Base-by-base conservation (phyloP, 805 yeast species). In the Lachancea lanzarotensis region DNA sequence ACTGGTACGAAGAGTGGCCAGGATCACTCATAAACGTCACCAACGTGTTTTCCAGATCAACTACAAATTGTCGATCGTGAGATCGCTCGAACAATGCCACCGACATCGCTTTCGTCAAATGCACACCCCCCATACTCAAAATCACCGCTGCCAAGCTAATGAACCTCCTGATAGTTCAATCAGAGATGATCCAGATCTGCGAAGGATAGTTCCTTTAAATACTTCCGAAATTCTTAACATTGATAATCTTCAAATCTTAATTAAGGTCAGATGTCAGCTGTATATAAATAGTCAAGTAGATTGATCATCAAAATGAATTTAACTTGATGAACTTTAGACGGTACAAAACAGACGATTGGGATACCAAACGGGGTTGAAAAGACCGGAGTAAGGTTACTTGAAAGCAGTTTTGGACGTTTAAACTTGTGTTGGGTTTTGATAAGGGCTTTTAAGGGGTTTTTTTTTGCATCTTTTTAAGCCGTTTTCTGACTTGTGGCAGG, bases 41-140 rank as follows among this genome's bases (percentile, higher is more conserved):
- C 22, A 80, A 59, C 44, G 73, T 71, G 19, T 65, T 58, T 49
- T 80, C 86, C 44, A 78, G 56, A 12, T 70, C 63, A 7, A 76
- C 55, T 11, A 80, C 65, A 55, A 79, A 78, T 41, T 59, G 63
- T 35, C 81, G 67, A 57, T 77, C 82, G 30, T 67, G 68, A 9
- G 68, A 61, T 44, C 68, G 56, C 19, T 55, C 69, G 48, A 66
- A 67, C 5, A 76, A 57, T 1, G 79, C 78, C 2, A 52, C 53
- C 38, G 56, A 45, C 47, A 74, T 55, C 2, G 68, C 71, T 20
- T 57, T 57, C 33, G 68, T 60, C 40, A 63, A 20, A 2, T 50
- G 46, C 17, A 41, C 37, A 15, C 35, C 41, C 17, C 36, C 51
- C 50, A 47, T 47, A 9, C 7, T 27, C 6, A 16, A 4, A 27